These are phyloP conservation scores for Neckera pumila DNA, from an alignment of 225 moss, liverwort and hornwort species.

Conservation along the genomic window DNA sequence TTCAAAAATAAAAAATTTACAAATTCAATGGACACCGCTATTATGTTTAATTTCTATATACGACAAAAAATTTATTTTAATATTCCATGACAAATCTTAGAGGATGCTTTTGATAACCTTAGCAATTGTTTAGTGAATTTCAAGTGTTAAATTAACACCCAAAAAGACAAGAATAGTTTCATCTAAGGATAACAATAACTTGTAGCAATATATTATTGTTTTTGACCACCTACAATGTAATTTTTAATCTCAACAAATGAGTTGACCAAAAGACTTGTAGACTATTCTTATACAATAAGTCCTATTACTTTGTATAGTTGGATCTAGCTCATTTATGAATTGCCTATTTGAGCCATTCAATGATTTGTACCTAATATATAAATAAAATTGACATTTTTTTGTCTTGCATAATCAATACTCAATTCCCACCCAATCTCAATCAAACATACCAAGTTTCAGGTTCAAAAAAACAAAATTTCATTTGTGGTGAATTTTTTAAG, in stretches of 20 bases:
- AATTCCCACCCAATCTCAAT: no score
- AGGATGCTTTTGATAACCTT: background rate
- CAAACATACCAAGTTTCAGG: no score
- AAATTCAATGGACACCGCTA: background rate
- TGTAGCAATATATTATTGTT: accelerated
- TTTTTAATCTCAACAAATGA: background rate
- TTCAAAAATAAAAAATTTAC: background rate
- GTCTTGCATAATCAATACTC: no score
- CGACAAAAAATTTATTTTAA: background rate
- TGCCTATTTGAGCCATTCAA: no score
- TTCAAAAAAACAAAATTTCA: no score
- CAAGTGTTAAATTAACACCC: accelerated
- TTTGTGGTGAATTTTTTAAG: no score
- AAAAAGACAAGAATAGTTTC: background rate
- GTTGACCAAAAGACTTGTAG: background rate
- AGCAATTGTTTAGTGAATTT: background rate
- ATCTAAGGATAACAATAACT: accelerated
- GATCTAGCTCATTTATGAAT: no score
- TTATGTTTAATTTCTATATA: background rate
- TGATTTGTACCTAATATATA: no score
- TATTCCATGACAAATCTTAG: no score
- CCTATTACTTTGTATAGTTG: no score
- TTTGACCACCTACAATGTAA: background rate
- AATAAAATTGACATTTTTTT: no score
- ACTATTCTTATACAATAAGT: no score